Conservation (phyloP, 1,139 yeast genomes). For the Suhomyces taliae region DNA sequence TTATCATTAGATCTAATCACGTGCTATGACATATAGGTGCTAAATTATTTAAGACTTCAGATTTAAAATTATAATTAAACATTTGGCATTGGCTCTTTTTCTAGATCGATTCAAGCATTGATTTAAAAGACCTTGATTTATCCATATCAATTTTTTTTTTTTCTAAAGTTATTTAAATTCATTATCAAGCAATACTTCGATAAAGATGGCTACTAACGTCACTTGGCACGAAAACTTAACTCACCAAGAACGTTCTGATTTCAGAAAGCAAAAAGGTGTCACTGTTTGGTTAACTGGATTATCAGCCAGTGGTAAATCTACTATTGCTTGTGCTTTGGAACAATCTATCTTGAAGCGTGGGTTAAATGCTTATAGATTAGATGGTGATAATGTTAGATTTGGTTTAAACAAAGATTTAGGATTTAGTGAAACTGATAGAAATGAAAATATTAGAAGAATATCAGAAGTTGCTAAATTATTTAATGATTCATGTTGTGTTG, state of each 20-base stretch:
- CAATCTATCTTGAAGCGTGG: slow-evolving; percentile 70
- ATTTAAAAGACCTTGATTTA: not conserved
- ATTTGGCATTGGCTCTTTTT: not conserved
- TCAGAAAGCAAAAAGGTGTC: slow-evolving; percentile 81
- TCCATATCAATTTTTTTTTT: not conserved
- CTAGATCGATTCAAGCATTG: not conserved
- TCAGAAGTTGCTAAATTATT: slow-evolving; percentile 89
- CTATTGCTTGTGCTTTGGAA: slow-evolving; percentile 93
- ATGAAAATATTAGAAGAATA: slow-evolving; percentile 91
- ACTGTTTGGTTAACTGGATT: slow-evolving; percentile 95
- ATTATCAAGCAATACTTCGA: not conserved
- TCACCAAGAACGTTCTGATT: slow-evolving; percentile 69
- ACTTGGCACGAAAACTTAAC: slow-evolving; percentile 94
- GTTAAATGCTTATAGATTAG: slow-evolving; percentile 78
- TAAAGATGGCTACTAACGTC: slow-evolving; percentile 85
- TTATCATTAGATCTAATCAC: slow-evolving; percentile 12
- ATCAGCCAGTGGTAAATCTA: slow-evolving; percentile 92
- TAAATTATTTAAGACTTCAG: not conserved
- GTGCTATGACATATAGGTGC: slow-evolving; percentile 15
- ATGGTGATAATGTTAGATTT: slow-evolving; percentile 92
- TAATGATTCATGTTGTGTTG: slow-evolving; percentile 83
- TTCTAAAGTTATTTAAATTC: not conserved
- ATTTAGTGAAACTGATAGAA: slow-evolving; percentile 85
- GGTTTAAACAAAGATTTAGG: slow-evolving; percentile 95
- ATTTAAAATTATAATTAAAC: no score